These are phyloP conservation scores for Ogataea naganishii DNA, from an alignment of 805 yeast species.

Conservation along the genomic window DNA sequence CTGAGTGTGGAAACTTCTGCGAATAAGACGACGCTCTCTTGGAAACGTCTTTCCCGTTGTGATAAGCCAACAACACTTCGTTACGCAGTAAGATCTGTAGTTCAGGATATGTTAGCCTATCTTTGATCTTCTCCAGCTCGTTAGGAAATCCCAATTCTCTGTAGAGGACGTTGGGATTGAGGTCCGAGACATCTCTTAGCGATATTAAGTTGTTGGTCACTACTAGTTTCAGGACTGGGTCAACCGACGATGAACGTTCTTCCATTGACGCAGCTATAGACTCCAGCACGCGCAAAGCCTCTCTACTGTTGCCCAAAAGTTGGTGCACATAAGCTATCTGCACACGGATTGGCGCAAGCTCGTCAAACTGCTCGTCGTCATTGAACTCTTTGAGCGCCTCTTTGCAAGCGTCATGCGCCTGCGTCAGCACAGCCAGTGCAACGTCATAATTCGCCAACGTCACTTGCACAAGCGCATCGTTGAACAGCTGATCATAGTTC, in stretches of 20 bases:
- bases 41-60: conserved; percentile 25
- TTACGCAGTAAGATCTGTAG: conserved; percentile 32
- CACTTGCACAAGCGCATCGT: conserved; percentile 44
- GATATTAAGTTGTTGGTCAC: conserved; percentile 36
- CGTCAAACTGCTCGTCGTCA: conserved; percentile 38
- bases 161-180: conserved; percentile 18
- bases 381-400: conserved; percentile 29
- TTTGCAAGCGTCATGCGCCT: conserved; percentile 36
- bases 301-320: conserved; percentile 23
- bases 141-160: conserved; percentile 22
- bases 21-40: conserved; percentile 11
- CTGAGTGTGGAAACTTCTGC: conserved; percentile 15
- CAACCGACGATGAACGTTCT: too few relatives aligned
- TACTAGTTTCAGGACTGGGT: conserved; percentile 31
- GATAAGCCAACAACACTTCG: conserved; percentile 32
- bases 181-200: conserved; percentile 8
- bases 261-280: conserved; percentile 20
- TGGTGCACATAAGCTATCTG: conserved; percentile 52
- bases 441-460: conserved; percentile 27
- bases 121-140: conserved; percentile 16
- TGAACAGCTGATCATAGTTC: conserved; percentile 54
- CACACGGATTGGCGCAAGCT: conserved; percentile 50
- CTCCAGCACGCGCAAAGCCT: conserved; percentile 29
- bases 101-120: conserved; percentile 32
- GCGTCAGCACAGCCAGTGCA: conserved; percentile 35